A percentile compares a stretch with the other conserved stretches of the same genome.
These are phyloP conservation scores for Emericellopsis cladophorae DNA, from an alignment of 2,329 filamentous ascomycete genomes.

Conservation along the genomic window DNA sequence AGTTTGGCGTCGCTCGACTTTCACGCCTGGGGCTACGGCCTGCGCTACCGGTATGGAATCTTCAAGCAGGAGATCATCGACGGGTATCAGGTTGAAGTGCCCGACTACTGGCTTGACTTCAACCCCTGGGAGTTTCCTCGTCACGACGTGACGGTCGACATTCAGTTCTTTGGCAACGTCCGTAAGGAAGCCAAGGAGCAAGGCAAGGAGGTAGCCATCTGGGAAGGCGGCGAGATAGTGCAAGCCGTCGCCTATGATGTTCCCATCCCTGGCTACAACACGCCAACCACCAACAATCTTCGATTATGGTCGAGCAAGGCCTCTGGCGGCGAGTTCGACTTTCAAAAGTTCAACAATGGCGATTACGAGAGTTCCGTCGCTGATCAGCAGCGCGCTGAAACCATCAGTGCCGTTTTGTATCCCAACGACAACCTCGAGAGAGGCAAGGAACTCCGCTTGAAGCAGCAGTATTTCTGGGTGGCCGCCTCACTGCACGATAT, in stretches of 20 bases:
- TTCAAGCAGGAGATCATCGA: slow-evolving; percentile 99
- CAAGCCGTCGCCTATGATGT: slow-evolving; percentile 91
- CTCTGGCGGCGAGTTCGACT: slow-evolving; percentile 94
- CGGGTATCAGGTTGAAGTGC: slow-evolving; percentile 95
- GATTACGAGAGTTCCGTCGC: slow-evolving; percentile 96
- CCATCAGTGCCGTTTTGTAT: slow-evolving; percentile 93
- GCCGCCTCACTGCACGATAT: slow-evolving; percentile 94
- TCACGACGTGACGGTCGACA: slow-evolving; percentile 89
- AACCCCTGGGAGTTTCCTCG: slow-evolving; percentile 98
- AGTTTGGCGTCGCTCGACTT: slow-evolving; percentile 90
- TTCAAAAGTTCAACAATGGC: slow-evolving; percentile 97
- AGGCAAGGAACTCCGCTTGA: slow-evolving; percentile 91
- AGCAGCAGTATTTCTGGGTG: slow-evolving; percentile 99
- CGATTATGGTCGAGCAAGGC: slow-evolving; percentile 97
- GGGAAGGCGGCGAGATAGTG: slow-evolving; percentile 91
- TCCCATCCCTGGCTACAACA: slow-evolving; percentile 80
- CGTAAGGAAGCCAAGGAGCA: slow-evolving; percentile 61
- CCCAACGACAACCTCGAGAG: slow-evolving; percentile 95
- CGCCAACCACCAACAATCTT: slow-evolving; percentile 87
- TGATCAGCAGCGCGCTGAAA: slow-evolving; percentile 98
- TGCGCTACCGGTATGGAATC: slow-evolving; percentile 92
- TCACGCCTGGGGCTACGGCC: slow-evolving; percentile 92
- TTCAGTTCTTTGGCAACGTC: slow-evolving; percentile 90
- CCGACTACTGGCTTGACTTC: slow-evolving; percentile 98
- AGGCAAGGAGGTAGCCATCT: slow-evolving; percentile 62